Percentiles rank a stretch among this genome's conserved stretches.
phyloP scores from a whole-genome alignment of 768 basidiomycete species.

The Lactifluus echinatus region DNA sequence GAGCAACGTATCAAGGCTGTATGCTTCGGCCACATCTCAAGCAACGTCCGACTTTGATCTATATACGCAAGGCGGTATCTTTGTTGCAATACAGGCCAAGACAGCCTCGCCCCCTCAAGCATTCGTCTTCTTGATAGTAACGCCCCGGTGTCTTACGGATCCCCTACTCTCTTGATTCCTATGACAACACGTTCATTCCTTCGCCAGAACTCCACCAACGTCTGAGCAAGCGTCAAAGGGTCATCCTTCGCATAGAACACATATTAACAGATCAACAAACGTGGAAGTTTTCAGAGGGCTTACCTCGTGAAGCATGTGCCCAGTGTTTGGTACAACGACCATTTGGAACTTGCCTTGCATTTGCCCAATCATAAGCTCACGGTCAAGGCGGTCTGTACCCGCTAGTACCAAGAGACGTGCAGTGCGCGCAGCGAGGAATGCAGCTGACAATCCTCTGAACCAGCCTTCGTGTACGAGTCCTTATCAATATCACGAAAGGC shows the following conservation, averaged over 20 bases:
- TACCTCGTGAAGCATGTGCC: slow-evolving; percentile 94
- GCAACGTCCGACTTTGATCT: too few relatives aligned
- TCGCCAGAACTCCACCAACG: slow-evolving; percentile 84
- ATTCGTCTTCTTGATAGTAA: background rate
- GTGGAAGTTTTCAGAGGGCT: slow-evolving; percentile 16
- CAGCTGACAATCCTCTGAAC: slow-evolving; percentile 77
- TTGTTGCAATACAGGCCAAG: background rate
- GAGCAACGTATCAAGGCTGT: too few relatives aligned
- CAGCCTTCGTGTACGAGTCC: slow-evolving; percentile 50
- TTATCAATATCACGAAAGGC: background rate
- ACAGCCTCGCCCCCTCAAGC: background rate
- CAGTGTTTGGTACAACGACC: slow-evolving; percentile 76
- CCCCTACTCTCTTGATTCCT: slow-evolving; percentile 53
- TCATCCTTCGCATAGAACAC: slow-evolving; percentile 57
- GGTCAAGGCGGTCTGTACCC: slow-evolving; percentile 88
- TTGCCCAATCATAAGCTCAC: slow-evolving; percentile 85
- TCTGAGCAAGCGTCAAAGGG: slow-evolving; percentile 69
- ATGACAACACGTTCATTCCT: slow-evolving; percentile 68
- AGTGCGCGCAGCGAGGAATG: slow-evolving; percentile 67
- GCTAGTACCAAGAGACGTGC: slow-evolving; percentile 88
- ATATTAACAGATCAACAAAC: background rate
- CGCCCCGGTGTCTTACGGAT: slow-evolving; percentile 24
- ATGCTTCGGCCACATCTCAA: too few relatives aligned
- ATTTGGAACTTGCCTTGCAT: slow-evolving; percentile 89
- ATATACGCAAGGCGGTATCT: too few relatives aligned